Base-by-base conservation (phyloP, 805 yeast species). In the Lipomyces mesembrius region DNA sequence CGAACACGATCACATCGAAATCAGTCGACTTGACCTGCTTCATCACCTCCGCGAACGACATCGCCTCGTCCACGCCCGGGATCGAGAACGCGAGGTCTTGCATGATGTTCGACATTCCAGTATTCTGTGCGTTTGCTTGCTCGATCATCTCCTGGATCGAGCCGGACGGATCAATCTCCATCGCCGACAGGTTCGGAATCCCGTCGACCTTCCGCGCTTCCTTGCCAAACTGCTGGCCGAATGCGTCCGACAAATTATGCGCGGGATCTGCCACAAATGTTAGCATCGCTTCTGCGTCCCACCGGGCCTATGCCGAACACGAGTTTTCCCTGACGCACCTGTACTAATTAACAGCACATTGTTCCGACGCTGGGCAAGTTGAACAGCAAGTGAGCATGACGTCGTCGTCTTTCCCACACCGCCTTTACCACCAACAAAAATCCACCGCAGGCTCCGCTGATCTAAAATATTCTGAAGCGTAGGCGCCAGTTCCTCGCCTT, bases 401-500 rank as follows among this genome's bases (percentile, higher is more conserved):
- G 98, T 91, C 32, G 99, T 95, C 70, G 99, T 95, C 78, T 95
- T 95, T 75, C 99, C 99, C 35, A 95, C 99, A 80, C 99, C 99
- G 78, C 99, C 99, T 82, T 95, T 95, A 73, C 99, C 99, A 72
- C 99, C 99, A 56, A 94, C 98, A 75, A 95, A 95, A 70, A 95
- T 89, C 99, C 99, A 95, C 76, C 90, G 91, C 76, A 95, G 85
- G 12, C 89, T 68, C 61, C 74, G 76, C 66, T 80, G 83, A 66
- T 81, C 82, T 8, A 81, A 71, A 52, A 81, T 73, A 60, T 79
- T 77, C 61, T 80, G 76, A 35, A 81, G 72, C n/a, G 82, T 80
- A 34, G 83, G 82, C 29, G 79, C 82, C 66, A 79, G 72, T 14
- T 68, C 64, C 51, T 73, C 74, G 57, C 65, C 68, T 35, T 57